These are phyloP conservation scores for Colletotrichum paranaense DNA, from an alignment of 2,329 filamentous ascomycete genomes.

Conservation along the genomic window DNA sequence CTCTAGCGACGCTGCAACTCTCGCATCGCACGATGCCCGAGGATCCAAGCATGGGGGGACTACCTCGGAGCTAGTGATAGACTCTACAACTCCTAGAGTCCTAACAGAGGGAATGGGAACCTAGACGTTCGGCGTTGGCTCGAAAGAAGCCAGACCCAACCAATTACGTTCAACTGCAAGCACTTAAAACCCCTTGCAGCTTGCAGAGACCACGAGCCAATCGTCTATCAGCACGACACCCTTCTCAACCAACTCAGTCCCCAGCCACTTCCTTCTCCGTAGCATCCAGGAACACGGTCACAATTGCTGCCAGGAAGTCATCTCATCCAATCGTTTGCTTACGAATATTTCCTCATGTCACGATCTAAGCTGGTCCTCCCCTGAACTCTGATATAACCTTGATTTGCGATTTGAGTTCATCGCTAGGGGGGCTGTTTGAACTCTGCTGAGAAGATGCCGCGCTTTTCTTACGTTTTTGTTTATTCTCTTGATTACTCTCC, in stretches of 20 bases:
- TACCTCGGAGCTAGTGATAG: not conserved
- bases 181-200: constrained; percentile 35
- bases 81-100: not conserved
- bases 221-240: not conserved
- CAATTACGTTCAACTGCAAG: constrained; percentile 19
- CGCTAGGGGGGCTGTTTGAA: not conserved
- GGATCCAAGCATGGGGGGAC: not conserved
- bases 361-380: not conserved
- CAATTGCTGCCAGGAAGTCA: not conserved
- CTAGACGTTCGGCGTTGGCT: not conserved
- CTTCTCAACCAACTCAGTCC: not conserved
- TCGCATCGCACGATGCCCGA: constrained; percentile 1
- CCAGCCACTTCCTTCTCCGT: not conserved
- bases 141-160: not conserved
- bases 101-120: too few species aligned
- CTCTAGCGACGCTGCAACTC: constrained; percentile 13
- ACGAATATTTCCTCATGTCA: not conserved
- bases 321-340: not conserved
- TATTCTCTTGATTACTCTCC: not conserved
- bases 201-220: constrained; percentile 16
- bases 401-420: not conserved
- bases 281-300: not conserved
- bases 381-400: not conserved
- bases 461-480: not conserved
- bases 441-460: not conserved